These are phyloP conservation scores for bread wheat (Triticum aestivum) DNA, from an alignment of 176 grass and related monocot species.

Conservation along the genomic window DNA sequence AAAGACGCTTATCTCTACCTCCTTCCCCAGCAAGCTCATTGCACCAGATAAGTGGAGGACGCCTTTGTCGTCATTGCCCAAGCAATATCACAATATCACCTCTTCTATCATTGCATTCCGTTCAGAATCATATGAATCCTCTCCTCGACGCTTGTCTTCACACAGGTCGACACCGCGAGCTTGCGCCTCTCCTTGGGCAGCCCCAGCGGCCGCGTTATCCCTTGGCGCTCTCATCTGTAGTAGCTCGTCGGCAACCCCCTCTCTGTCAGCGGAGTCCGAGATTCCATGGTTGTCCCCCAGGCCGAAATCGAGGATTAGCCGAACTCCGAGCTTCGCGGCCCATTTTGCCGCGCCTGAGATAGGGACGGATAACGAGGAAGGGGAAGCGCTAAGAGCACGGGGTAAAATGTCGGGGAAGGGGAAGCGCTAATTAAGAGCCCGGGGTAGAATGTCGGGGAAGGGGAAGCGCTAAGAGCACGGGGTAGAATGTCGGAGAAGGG, in stretches of 20 bases:
- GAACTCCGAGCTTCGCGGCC: background rate
- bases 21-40: background rate
- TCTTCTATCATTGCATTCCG: background rate
- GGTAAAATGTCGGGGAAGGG: no score
- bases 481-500: no score
- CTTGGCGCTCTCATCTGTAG: background rate
- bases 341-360: background rate
- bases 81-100: background rate
- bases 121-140: background rate
- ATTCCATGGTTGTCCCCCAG: background rate
- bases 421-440: no score
- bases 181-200: background rate
- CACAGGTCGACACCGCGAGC: rapidly evolving
- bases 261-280: background rate
- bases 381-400: no score
- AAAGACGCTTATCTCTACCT: background rate
- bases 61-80: background rate
- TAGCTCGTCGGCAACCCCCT: background rate
- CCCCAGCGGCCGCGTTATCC: background rate
- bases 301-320: background rate
- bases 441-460: no score
- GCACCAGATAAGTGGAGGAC: rapidly evolving
- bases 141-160: background rate
- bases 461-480: no score
- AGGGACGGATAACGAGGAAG: background rate